A percentile compares a stretch with the other conserved stretches of the same genome.
phyloP scores from a whole-genome alignment of 345 rosid species.

The Firmiana major region DNA sequence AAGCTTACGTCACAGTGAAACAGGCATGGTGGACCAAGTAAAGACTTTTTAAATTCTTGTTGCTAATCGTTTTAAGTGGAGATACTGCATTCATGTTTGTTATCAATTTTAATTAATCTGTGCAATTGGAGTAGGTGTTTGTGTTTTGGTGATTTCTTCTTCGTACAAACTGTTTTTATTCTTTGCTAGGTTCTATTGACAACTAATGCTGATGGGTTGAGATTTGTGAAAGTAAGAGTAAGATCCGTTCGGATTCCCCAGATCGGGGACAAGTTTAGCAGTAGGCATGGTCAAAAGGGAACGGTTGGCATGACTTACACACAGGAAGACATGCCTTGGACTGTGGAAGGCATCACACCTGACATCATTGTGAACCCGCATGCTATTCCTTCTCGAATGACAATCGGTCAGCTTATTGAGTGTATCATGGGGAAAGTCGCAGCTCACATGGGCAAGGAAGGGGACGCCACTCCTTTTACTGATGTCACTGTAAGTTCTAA shows the following conservation, averaged over 20 bases:
- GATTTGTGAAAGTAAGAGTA: conserved; percentile 96
- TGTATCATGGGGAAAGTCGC: conserved; percentile 99
- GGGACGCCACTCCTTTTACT: conserved; percentile 97
- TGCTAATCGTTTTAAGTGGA: not conserved
- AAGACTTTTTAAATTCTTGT: not conserved
- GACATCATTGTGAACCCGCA: conserved; percentile 96
- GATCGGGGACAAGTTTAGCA: conserved; percentile 96
- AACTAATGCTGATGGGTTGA: conserved; percentile 96
- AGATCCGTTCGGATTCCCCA: conserved; percentile 96
- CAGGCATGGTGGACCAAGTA: conserved; percentile 98
- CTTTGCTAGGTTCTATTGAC: conserved; percentile 75
- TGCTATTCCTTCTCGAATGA: conserved; percentile 99
- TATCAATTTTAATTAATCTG: not conserved
- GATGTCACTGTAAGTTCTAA: conserved; percentile 83
- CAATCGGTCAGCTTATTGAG: conserved; percentile 97
- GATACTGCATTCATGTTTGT: conserved; percentile 4
- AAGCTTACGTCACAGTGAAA: conserved; percentile 94
- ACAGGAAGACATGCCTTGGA: conserved; percentile 99
- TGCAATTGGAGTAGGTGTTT: not conserved
- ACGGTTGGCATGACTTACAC: conserved; percentile 98
- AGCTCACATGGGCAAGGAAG: conserved; percentile 99
- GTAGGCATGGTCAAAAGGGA: conserved; percentile 99
- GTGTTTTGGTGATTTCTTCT: not conserved
- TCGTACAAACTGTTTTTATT: not conserved
- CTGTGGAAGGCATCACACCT: conserved; percentile 89